Evolutionary conservation across 768 basidiomycete genomes (phyloP).

Genomic region (Mycena pura): DNA sequence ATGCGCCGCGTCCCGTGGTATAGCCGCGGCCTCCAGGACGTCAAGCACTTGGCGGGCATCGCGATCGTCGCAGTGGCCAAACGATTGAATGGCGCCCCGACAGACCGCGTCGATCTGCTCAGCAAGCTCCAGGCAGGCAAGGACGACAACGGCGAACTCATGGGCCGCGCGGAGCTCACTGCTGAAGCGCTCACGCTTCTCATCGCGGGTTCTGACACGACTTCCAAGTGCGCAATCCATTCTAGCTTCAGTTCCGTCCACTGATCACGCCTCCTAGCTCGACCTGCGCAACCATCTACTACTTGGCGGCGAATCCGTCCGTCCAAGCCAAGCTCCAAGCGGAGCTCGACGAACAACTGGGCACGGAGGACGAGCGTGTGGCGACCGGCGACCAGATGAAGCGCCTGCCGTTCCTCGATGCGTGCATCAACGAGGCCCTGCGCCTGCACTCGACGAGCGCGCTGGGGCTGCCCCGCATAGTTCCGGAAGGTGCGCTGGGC

Average conservation of each 20-base stretch:
- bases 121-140: constrained; percentile 80
- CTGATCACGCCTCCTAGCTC: constrained; percentile 56
- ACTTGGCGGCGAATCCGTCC: constrained; percentile 59
- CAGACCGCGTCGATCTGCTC: constrained; percentile 81
- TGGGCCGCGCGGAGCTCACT: constrained; percentile 85
- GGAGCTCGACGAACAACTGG: constrained; percentile 54
- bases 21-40: constrained; percentile 66
- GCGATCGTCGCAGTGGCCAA: constrained; percentile 82
- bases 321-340: constrained; percentile 62
- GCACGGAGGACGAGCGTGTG: constrained; percentile 61
- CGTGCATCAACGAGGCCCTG: constrained; percentile 86
- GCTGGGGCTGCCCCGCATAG: constrained; percentile 82
- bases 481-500: constrained; percentile 66
- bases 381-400: constrained; percentile 75
- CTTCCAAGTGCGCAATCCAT: constrained; percentile 77
- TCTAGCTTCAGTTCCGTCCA: not conserved
- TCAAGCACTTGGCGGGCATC: constrained; percentile 77
- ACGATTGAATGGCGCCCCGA: constrained; percentile 68
- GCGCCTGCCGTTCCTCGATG: constrained; percentile 78
- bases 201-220: constrained; percentile 92
- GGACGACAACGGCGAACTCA: constrained; percentile 80
- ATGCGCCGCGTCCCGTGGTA: constrained; percentile 77
- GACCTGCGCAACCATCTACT: constrained; percentile 84
- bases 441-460: constrained; percentile 86
- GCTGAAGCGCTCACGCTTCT: constrained; percentile 88